Evolutionary conservation across 164 flowering plant species (phyloP), one percentile per base, ranked within the genome.

Genomic region (Nymphaea thermarum): DNA sequence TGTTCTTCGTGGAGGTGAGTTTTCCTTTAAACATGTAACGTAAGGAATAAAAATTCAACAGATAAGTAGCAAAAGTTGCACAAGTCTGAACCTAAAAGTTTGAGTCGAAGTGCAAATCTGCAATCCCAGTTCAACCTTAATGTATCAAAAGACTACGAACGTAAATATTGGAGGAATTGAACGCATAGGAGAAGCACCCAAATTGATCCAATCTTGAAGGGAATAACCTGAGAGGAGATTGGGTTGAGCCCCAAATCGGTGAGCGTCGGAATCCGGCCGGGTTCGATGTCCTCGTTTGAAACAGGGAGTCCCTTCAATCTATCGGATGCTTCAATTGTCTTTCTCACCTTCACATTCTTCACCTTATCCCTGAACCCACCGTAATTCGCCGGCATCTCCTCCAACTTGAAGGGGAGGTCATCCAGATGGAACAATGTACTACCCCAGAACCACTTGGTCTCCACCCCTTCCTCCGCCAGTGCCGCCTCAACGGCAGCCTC

Each of bases 371-470:
- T 86, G 74, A 94, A 94, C 60, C 90, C 96, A 6, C 87, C 86
- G 60, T 91, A 85, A 76, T 84, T 90, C 2, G 85, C 69, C 2
- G 98, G 98, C 93, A 94, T 90, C 0, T 87, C 87, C 71, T 82
- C 93, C 85, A 91, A 72, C 60, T 83, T 82, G 72, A 94, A 94
- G 2, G 96, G 93, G 80, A 94, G 78, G 82, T 94, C 98, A 43
- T 94, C 97, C 47, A 90, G 57, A 77, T 94, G 98, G 70, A 82
- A 84, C 81, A 94, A 76, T 41, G 98, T 94, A 67, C 96, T 91
- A 45, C 98, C 98, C 98, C 98, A 94, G 45, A 88, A 91, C 77
- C 86, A 91, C 90, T 91, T 94, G 44, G 86, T 81, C 73, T 91
- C 97, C 67, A 94, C 78, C 25, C 94, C 91, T 66, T 89, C 97